Conservation (phyloP, 2,329 filamentous ascomycete genomes). For the Neofusicoccum parvum region DNA sequence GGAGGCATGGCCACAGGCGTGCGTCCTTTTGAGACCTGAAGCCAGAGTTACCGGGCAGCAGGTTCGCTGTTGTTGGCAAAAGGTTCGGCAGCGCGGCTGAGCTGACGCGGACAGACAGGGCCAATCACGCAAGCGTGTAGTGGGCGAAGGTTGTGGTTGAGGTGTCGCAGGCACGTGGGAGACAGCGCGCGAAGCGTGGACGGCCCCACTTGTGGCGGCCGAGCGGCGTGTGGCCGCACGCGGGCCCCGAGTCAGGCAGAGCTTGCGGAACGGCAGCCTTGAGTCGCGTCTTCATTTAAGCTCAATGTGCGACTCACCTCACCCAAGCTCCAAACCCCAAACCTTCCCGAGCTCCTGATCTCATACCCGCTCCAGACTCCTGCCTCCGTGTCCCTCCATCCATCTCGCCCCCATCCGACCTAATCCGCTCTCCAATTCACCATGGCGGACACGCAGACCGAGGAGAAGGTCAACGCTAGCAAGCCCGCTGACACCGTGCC, state of each 20-base stretch:
- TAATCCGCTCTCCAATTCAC: not conserved
- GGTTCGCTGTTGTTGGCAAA: not conserved
- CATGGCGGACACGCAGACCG: not conserved
- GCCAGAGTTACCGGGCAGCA: not conserved
- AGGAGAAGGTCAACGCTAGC: constrained; percentile 4
- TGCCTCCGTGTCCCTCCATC: not conserved
- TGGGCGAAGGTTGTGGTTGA: not conserved
- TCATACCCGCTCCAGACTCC: not conserved
- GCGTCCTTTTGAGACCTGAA: not conserved
- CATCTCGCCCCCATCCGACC: not conserved
- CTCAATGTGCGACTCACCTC: constrained; percentile 10
- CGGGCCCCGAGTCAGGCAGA: not conserved
- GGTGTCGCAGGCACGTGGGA: not conserved
- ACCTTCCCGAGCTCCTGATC: not conserved
- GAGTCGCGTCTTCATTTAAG: constrained; percentile 17
- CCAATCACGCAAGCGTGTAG: not conserved
- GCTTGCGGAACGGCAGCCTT: not conserved
- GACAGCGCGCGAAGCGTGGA: not conserved
- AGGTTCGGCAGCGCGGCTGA: not conserved
- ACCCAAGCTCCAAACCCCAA: constrained; percentile 1
- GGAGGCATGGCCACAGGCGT: not conserved
- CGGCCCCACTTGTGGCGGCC: not conserved
- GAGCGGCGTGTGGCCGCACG: not conserved
- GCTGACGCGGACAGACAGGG: not conserved
- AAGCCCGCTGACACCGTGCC: not conserved